Conservation (phyloP, 495 filamentous ascomycete species). For the Bacidia gigantensis region DNA sequence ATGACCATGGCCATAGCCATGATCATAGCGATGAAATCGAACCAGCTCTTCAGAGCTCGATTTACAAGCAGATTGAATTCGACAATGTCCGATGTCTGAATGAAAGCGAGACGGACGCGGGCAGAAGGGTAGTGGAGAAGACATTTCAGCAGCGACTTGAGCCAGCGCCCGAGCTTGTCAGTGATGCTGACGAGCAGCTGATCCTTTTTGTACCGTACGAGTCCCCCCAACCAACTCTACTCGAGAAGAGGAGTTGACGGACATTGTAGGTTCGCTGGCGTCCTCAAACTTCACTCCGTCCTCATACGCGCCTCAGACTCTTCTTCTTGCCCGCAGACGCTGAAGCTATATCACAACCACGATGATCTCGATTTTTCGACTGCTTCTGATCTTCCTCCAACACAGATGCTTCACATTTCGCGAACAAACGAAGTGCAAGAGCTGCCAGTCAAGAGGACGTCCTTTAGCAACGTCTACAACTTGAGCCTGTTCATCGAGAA, state of each 20-base stretch:
- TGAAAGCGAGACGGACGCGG: slow-evolving; percentile 53
- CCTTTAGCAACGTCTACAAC: slow-evolving; percentile 69
- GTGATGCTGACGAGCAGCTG: slow-evolving; percentile 86
- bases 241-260: slow-evolving; percentile 6
- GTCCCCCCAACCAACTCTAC: slow-evolving; percentile 2
- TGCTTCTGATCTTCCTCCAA: slow-evolving; percentile 53
- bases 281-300: slow-evolving; percentile 81
- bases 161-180: slow-evolving; percentile 57
- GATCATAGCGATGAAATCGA: slow-evolving; percentile 85
- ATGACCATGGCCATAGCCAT: slow-evolving; percentile 23
- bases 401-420: slow-evolving; percentile 64
- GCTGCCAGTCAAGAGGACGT: slow-evolving; percentile 64
- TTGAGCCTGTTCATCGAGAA: slow-evolving; percentile 72
- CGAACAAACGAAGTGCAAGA: slow-evolving; percentile 77
- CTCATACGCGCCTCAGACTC: slow-evolving; percentile 64
- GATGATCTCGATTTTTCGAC: slow-evolving; percentile 72
- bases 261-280: slow-evolving; percentile 66
- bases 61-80: slow-evolving; percentile 88
- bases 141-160: slow-evolving; percentile 72
- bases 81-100: slow-evolving; percentile 75
- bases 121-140: slow-evolving; percentile 68
- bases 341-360: slow-evolving; percentile 75
- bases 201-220: slow-evolving; percentile 82
- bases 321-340: slow-evolving; percentile 58
- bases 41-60: slow-evolving; percentile 70